Evolutionary conservation across 2,329 filamentous ascomycete species (phyloP), one percentile per base, ranked within the genome.

Genomic region (Colletotrichum falcatum): DNA sequence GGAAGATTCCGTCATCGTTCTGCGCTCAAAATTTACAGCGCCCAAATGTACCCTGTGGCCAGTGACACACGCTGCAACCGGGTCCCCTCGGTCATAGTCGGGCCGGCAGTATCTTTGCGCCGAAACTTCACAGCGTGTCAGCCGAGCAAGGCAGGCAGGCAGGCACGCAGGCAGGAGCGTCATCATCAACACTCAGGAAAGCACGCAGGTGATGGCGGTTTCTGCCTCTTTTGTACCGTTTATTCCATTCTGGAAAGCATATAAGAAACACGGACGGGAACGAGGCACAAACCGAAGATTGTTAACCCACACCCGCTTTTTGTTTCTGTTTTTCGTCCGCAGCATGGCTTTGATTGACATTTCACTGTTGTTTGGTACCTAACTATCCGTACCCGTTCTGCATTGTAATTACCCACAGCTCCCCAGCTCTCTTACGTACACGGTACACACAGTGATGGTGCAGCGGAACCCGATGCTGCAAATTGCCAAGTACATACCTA

Each of bases 1-100:
- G 30, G 44, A 42, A 33, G 46, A 63, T 63, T 59, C 68, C 68
- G 65, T 71, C 68, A 71, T 71, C 68, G 58, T 53, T 67, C 46
- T 37, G 44, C 26, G 51, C 30, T 60, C 46, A 48, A 71, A 68
- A 71, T 68, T 71, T 68, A 61, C 67, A 48, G 59, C 59, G 28
- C 35, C 51, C 46, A 18, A 39, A 37, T 23, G 53, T 39, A 16
- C 33, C 30, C 53, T 49, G 44, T 56, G 48, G 23, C 42, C 65
- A 30, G 58, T 63, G 64, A 46, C 44, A 35, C 37, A 35, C 63
- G 49, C 44, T 54, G 11, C 33, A 60, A 35, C 49, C 46, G 30
- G 56, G 30, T 12, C 30, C 28, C 16, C 58, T 68, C 68, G 68
- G 68, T 61, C 37, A 68, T 71, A 71, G 51, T 68, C 65, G 68